These are phyloP conservation scores for Beauveria pseudobassiana DNA, from an alignment of 2,329 filamentous ascomycete genomes.

Conservation along the genomic window DNA sequence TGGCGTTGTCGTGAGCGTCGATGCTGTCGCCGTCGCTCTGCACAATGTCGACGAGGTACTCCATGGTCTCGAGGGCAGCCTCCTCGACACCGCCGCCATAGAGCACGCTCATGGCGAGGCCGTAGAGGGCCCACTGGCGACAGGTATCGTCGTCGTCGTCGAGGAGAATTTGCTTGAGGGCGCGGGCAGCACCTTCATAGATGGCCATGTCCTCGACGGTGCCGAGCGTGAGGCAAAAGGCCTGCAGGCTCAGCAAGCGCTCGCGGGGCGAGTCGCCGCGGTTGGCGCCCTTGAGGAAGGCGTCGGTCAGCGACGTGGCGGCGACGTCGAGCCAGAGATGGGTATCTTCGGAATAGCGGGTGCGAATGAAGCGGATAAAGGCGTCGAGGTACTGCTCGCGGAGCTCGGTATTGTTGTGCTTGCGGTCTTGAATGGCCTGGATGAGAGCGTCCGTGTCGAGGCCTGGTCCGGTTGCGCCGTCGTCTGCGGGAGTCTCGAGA, in stretches of 20 bases:
- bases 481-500: constrained; percentile 45
- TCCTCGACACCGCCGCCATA: constrained; percentile 67
- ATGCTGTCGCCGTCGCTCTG: constrained; percentile 70
- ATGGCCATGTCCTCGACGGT: constrained; percentile 51
- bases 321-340: constrained; percentile 46
- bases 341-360: constrained; percentile 24
- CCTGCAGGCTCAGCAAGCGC: constrained; percentile 61
- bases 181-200: constrained; percentile 22
- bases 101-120: constrained; percentile 63
- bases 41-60: constrained; percentile 68
- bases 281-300: constrained; percentile 64
- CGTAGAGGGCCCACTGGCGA: constrained; percentile 63
- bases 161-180: constrained; percentile 28
- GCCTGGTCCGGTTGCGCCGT: constrained; percentile 36
- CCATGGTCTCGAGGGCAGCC: constrained; percentile 63
- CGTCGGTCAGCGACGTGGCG: constrained; percentile 49
- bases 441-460: constrained; percentile 59
- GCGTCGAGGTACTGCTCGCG: constrained; percentile 44
- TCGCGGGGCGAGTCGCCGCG: constrained; percentile 62
- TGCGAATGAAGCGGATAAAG: constrained; percentile 47
- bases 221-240: constrained; percentile 62
- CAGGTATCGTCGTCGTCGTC: constrained; percentile 57
- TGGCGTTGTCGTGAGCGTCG: constrained; percentile 61
- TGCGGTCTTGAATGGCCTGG: constrained; percentile 63
- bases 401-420: constrained; percentile 66